Evolutionary conservation across 108 stramenopile genomes (phyloP).

Genomic region (Poteriospumella lacustris): DNA sequence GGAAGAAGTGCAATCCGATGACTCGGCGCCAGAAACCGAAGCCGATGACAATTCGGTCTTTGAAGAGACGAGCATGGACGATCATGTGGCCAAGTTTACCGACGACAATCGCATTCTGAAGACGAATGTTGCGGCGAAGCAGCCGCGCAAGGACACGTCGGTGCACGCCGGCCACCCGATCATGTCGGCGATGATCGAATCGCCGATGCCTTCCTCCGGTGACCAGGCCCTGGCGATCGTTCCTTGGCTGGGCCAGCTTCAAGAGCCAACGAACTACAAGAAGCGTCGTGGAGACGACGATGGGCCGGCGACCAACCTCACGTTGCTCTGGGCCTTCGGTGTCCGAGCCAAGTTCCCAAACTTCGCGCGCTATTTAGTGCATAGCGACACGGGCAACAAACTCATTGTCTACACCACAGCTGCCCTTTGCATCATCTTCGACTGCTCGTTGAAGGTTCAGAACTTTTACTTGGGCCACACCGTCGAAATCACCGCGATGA

Average conservation of each 20-base stretch:
- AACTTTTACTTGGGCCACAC: slow-evolving; percentile 2
- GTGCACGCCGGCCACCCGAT: not conserved
- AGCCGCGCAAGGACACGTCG: not conserved
- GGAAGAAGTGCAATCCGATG: slow-evolving; percentile 14
- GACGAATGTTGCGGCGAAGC: not conserved
- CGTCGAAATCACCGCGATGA: slow-evolving; percentile 6
- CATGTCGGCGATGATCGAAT: not conserved
- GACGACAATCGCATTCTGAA: not conserved
- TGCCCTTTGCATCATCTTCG: not conserved
- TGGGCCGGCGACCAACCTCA: slow-evolving; percentile 16
- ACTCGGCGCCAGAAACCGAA: not conserved
- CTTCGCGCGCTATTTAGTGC: not conserved
- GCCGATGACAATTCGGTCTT: not conserved
- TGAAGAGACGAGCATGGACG: no score
- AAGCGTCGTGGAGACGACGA: not conserved
- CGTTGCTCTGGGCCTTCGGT: slow-evolving; percentile 5
- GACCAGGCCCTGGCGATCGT: not conserved
- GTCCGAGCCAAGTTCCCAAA: no score
- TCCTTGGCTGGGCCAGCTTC: slow-evolving; percentile 20
- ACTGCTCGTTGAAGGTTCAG: not conserved
- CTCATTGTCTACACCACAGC: not conserved
- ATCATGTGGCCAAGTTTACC: no score
- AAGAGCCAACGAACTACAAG: slow-evolving; percentile 23
- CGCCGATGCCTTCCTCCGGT: not conserved
- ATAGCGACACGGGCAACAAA: not conserved